Conservation (phyloP, 2,329 filamentous ascomycete species). For the Talaromyces islandicus region DNA sequence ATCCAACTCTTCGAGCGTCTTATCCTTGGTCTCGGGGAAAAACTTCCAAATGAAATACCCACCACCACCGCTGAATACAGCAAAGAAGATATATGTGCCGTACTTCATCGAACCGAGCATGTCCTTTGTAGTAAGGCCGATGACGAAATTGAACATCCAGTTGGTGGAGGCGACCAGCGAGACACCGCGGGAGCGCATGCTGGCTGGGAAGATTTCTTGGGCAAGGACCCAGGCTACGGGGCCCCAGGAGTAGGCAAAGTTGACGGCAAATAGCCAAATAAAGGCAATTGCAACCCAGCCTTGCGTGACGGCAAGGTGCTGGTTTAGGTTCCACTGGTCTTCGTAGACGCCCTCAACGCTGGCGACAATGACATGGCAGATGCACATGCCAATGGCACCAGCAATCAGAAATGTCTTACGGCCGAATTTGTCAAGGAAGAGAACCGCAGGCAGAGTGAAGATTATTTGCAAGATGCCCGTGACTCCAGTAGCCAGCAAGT, state of each 20-base stretch:
- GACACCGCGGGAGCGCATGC: slow-evolving; percentile 31
- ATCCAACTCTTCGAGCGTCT: slow-evolving; percentile 12
- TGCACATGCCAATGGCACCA: slow-evolving; percentile 63
- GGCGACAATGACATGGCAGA: slow-evolving; percentile 65
- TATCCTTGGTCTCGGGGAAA: slow-evolving; percentile 15
- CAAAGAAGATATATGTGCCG: slow-evolving; percentile 36
- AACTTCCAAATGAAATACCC: slow-evolving; percentile 17
- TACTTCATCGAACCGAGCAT: slow-evolving; percentile 29
- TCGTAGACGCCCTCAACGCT: slow-evolving; percentile 41
- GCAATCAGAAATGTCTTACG: slow-evolving; percentile 29
- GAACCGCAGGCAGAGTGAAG: slow-evolving; percentile 31
- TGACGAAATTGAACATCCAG: slow-evolving; percentile 36
- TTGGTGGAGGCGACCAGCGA: slow-evolving; percentile 30
- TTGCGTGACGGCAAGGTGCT: slow-evolving; percentile 35
- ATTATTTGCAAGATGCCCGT: slow-evolving; percentile 28
- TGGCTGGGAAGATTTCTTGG: slow-evolving; percentile 30
- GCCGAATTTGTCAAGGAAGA: slow-evolving; percentile 33
- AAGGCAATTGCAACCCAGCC: slow-evolving; percentile 61
- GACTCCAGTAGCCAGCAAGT: slow-evolving; percentile 24
- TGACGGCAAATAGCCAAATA: slow-evolving; percentile 56
- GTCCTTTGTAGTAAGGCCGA: slow-evolving; percentile 27
- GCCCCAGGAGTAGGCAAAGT: slow-evolving; percentile 34
- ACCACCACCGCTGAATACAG: slow-evolving; percentile 14
- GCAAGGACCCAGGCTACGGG: slow-evolving; percentile 49
- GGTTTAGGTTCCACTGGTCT: slow-evolving; percentile 51